Base-by-base conservation (phyloP, 306 rosid species). In the Betula pendula region DNA sequence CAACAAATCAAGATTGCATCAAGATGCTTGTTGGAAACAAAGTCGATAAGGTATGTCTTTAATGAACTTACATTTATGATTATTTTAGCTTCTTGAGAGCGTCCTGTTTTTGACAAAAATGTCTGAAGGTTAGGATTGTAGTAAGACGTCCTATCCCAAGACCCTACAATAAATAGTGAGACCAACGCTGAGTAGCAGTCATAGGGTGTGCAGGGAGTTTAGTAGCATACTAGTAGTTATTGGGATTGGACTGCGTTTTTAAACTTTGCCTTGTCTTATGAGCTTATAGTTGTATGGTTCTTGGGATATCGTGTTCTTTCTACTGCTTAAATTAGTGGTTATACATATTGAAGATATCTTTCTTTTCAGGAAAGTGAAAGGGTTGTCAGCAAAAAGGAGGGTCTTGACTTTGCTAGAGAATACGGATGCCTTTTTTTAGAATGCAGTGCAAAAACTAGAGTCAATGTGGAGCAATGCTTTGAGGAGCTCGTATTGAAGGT, bases 1-100 rank as follows among this genome's bases (percentile, higher is more conserved):
- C 92, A 15, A 91, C 97, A 72, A 91, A 79, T 85, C 97, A 84
- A 83, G 93, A 91, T 65, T 91, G 94, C 77, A 84, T 91, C 84
- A 91, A 91, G 89, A 86, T 91, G 91, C 97, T 91, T 72, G 92
- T 91, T 5, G 94, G 97, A 55, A 91, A 91, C 83, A 91, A 91
- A 77, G 91, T 91, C 25, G 91, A 91, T 81, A 91, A 83, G 91
- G 97, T 86, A 77, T 13, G 82, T 58, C 31, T 15, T 73, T 47
- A 44, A 38, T 60, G 31, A 29, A 25, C 72, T 75, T 78, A 42
- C 71, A 44, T 73, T 29, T 51, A 43, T 70, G 35, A 29, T 31
- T 58, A 16, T 15, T 43, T 63, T 78, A 16, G 24, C 33, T 33
- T 31, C 44, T 62, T 1, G 11, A 16, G 68, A 15, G 68, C 13